These are phyloP conservation scores for Globisporangium polare DNA, from an alignment of 352 stramenopile genomes.

Conservation along the genomic window DNA sequence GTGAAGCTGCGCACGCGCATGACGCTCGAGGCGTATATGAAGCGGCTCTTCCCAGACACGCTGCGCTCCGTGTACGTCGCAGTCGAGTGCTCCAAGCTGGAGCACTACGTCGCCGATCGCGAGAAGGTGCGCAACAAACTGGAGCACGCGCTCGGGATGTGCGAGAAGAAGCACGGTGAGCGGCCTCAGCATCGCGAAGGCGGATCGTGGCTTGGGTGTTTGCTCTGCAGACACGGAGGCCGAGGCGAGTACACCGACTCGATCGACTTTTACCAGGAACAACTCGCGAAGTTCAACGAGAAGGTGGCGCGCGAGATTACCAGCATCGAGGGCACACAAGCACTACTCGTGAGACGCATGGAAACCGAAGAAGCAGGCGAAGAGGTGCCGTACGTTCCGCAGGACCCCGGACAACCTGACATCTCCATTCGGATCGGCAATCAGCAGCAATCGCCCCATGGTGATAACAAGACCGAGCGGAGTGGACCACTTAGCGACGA, in stretches of 20 bases:
- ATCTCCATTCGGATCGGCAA: slow-evolving; percentile 6
- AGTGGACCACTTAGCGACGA: slow-evolving; percentile 4
- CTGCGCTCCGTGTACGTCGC: slow-evolving; percentile 66
- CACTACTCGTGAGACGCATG: slow-evolving; percentile 38
- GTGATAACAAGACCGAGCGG: slow-evolving; percentile 15
- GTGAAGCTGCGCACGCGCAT: slow-evolving; percentile 48
- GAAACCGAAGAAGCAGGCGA: slow-evolving; percentile 26
- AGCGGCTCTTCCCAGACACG: slow-evolving; percentile 59
- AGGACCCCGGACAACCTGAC: neutral
- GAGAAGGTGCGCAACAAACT: slow-evolving; percentile 39
- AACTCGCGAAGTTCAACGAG: slow-evolving; percentile 51
- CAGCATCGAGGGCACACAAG: slow-evolving; percentile 59
- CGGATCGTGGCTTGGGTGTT: slow-evolving; percentile 35
- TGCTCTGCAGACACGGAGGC: slow-evolving; percentile 37
- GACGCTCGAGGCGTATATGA: slow-evolving; percentile 70
- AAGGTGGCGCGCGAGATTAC: slow-evolving; percentile 53
- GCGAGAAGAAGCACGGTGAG: slow-evolving; percentile 28
- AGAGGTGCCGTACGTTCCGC: slow-evolving; percentile 9
- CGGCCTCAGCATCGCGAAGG: slow-evolving; percentile 47
- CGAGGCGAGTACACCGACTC: slow-evolving; percentile 39
- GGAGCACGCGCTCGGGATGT: slow-evolving; percentile 50
- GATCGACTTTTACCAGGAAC: slow-evolving; percentile 61
- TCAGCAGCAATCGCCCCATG: slow-evolving; percentile 10
- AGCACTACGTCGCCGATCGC: slow-evolving; percentile 48
- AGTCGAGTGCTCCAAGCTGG: slow-evolving; percentile 57